Evolutionary conservation across 2,329 filamentous ascomycete species (phyloP).

Genomic region (Amauroascus niger): DNA sequence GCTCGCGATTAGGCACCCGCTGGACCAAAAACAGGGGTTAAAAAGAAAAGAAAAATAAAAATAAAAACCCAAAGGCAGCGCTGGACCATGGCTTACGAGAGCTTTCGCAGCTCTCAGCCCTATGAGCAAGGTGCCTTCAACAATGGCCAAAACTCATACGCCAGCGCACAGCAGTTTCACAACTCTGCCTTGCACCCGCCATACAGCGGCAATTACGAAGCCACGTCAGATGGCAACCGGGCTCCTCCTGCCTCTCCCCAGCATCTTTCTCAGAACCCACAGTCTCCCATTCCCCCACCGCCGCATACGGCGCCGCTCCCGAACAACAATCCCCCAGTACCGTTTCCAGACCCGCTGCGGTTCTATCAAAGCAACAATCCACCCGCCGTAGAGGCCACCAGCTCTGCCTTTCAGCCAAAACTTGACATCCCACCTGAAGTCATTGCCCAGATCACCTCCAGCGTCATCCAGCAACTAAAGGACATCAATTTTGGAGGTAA

Average conservation of each 20-base stretch:
- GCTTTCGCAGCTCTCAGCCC: conserved; percentile 28
- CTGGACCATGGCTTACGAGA: conserved; percentile 36
- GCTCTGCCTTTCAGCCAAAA: conserved; percentile 3
- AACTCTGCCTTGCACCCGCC: conserved; percentile 23
- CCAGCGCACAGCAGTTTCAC: conserved; percentile 22
- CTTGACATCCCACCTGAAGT: conserved; percentile 25
- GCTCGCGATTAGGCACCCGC: neutral
- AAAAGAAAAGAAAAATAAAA: no score
- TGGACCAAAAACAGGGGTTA: no score
- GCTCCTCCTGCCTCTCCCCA: conserved; percentile 1
- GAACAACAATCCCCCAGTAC: neutral
- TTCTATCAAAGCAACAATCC: conserved; percentile 9
- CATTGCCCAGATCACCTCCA: conserved; percentile 26
- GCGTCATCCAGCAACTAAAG: conserved; percentile 43
- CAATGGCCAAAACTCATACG: conserved; percentile 8
- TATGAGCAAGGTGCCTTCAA: conserved; percentile 22
- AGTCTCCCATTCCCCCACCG: conserved; percentile 4
- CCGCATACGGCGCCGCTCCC: neutral
- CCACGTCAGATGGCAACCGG: conserved; percentile 4
- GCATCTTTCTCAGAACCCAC: neutral
- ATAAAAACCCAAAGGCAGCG: no score
- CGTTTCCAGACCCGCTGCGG: conserved; percentile 3
- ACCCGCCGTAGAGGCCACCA: neutral
- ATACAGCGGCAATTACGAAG: conserved; percentile 4
- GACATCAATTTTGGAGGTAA: conserved; percentile 33